These are phyloP conservation scores for Turritis glabra DNA, from an alignment of 345 rosid species.

Conservation along the genomic window DNA sequence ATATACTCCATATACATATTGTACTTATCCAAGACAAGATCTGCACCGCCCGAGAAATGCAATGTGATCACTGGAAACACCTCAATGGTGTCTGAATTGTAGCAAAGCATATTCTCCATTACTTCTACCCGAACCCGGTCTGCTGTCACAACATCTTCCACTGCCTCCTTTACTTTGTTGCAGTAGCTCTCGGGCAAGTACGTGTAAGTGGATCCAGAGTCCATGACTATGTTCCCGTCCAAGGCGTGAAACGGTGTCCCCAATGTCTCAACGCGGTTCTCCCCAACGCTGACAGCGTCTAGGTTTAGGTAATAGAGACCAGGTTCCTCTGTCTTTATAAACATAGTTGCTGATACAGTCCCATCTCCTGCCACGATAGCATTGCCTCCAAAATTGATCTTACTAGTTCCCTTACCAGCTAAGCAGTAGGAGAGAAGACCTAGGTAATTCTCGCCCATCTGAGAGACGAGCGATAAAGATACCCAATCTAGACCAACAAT, in stretches of 20 bases:
- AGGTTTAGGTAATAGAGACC: conserved; percentile 8
- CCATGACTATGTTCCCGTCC: background rate
- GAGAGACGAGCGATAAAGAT: background rate
- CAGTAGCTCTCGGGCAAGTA: background rate
- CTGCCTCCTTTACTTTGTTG: background rate
- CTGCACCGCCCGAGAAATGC: conserved; percentile 1
- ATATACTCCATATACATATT: background rate
- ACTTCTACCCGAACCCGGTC: too few species aligned
- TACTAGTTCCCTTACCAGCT: background rate
- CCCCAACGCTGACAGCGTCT: conserved; percentile 7
- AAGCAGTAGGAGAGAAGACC: conserved; percentile 8
- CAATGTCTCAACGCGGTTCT: background rate
- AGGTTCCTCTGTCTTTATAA: background rate
- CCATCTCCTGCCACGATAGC: conserved; percentile 15
- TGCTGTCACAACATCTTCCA: background rate
- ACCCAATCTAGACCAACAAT: conserved; percentile 5
- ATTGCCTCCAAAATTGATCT: conserved; percentile 8
- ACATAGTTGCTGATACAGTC: background rate
- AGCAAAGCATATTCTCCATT: background rate
- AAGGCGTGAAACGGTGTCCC: conserved; percentile 14
- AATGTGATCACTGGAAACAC: conserved; percentile 5
- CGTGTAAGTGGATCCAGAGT: conserved; percentile 15
- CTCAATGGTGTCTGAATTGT: background rate
- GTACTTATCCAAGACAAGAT: conserved; percentile 9
- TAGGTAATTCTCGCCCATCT: background rate